A percentile compares a stretch with the other conserved stretches of the same genome.
Conservation (phyloP, 139 green algal genomes). For the Raphidocelis subcapitata region DNA sequence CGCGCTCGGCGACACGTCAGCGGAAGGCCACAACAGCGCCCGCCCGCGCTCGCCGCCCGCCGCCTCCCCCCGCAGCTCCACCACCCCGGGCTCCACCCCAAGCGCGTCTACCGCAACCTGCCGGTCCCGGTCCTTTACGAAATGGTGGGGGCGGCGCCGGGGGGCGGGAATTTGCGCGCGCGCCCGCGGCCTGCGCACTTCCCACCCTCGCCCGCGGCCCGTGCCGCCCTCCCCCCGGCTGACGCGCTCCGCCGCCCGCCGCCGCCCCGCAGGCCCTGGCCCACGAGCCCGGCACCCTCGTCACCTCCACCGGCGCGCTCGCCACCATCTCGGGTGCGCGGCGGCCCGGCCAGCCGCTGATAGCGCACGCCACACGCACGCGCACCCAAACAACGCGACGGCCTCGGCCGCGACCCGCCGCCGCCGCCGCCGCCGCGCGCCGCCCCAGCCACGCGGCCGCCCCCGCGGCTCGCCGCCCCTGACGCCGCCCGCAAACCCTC, state of each 20-base stretch:
- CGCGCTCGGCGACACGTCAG: no score
- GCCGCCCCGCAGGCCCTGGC: slow-evolving; percentile 46
- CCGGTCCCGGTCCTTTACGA: slow-evolving; percentile 65
- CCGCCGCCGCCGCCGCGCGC: no score
- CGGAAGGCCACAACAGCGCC: no score
- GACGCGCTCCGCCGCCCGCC: neutral
- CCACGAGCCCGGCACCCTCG: slow-evolving; percentile 71
- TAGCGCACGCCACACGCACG: no score
- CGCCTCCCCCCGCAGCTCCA: no score
- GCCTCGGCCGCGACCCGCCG: neutral
- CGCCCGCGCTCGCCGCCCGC: no score
- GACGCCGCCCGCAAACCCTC: neutral
- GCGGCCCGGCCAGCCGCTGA: no score
- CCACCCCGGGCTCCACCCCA: slow-evolving; percentile 75
- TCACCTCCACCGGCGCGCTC: slow-evolving; percentile 73
- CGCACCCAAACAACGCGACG: neutral
- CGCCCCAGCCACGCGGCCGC: neutral
- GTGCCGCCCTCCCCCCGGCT: no score
- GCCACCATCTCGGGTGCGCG: slow-evolving; percentile 64
- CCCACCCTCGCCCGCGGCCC: neutral
- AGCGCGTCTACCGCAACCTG: slow-evolving; percentile 73
- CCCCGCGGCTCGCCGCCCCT: neutral
- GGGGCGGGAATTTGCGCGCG: neutral
- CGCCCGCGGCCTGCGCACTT: neutral
- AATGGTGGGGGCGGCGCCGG: slow-evolving; percentile 29